Base-by-base conservation (phyloP, 768 basidiomycete genomes). In the Porpolomopsis calyptriformis region DNA sequence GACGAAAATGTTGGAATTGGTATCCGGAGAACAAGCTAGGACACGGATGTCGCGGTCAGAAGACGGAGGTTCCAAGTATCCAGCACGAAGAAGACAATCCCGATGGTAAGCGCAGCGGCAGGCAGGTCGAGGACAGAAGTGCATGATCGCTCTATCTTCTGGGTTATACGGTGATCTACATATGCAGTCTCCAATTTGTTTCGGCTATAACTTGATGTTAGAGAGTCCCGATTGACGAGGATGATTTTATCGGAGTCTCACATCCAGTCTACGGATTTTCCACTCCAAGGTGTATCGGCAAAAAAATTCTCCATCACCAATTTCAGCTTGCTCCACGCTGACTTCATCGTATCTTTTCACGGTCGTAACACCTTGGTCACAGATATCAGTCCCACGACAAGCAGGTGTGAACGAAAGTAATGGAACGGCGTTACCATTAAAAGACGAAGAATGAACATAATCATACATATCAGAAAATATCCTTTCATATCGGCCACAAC, bases 41-140 rank as follows among this genome's bases (percentile, higher is more conserved):
- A 71, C 51, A 7, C 60, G 59, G 3, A 59, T 51, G 0, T 50
- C 40, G 1, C 60, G 57, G 5, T 50, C 29, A 9, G 57, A 27
- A 44, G 52, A 33, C 11, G 52, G 34, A 53, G 57, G 52, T 47
- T 64, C 57, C n/a, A 57, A 48, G 36, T 55, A 60, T 1, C 58
- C 61, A 3, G 47, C 37, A 10, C 52, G 53, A 9, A 64, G 16
- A 3, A 81, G 57, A 47, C 80, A 82, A 0, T 51, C 19, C 9
- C 66, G 63, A 53, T 82, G 80, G 48, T 70, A 80, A 6, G 63
- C 68, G 3, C 55, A 64, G 9, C 66, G 57, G 49, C 80, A 82
- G 0, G 51, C 45, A 0, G 71, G 73, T 0, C 73, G 69, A 0
- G 78, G 76, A 52, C 80, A 82, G 44, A 77, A 77, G 44, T 80